A percentile compares a stretch with the other conserved stretches of the same genome.
Conservation (phyloP, 2,329 filamentous ascomycete genomes). For the Aureobasidium sp. region DNA sequence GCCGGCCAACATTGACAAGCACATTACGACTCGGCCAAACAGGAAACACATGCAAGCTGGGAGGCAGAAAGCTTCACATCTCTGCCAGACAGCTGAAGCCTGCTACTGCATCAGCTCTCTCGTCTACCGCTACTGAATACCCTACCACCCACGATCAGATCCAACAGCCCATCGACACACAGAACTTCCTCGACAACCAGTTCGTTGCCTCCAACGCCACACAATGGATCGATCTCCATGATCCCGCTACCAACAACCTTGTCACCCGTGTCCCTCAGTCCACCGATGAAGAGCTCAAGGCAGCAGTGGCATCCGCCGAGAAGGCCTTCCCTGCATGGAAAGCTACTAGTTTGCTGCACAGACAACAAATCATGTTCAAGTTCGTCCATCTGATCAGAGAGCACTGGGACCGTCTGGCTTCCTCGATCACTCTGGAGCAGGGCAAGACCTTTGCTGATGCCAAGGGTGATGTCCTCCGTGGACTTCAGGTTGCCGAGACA, state of each 20-base stretch:
- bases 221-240: conserved; percentile 66
- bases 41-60: conserved; percentile 29
- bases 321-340: conserved; percentile 65
- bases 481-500: conserved; percentile 77
- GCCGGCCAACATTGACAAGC: conserved; percentile 27
- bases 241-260: conserved; percentile 74
- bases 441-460: conserved; percentile 83
- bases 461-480: conserved; percentile 70
- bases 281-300: conserved; percentile 64
- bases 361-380: conserved; percentile 77
- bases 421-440: conserved; percentile 80
- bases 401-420: conserved; percentile 77
- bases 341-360: conserved; percentile 58
- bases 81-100: conserved; percentile 44
- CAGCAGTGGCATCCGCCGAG: conserved; percentile 62
- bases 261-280: conserved; percentile 73
- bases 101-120: conserved; percentile 39
- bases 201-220: conserved; percentile 59
- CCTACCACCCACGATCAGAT: conserved; percentile 67
- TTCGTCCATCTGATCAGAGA: conserved; percentile 71
- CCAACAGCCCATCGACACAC: conserved; percentile 58
- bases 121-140: conserved; percentile 47
- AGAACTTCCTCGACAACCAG: conserved; percentile 65
- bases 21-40: conserved; percentile 31
- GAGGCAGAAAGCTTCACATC: conserved; percentile 43